phyloP scores from a whole-genome alignment of 1,284 basidiomycete species.

The Puccinia sorghi region DNA sequence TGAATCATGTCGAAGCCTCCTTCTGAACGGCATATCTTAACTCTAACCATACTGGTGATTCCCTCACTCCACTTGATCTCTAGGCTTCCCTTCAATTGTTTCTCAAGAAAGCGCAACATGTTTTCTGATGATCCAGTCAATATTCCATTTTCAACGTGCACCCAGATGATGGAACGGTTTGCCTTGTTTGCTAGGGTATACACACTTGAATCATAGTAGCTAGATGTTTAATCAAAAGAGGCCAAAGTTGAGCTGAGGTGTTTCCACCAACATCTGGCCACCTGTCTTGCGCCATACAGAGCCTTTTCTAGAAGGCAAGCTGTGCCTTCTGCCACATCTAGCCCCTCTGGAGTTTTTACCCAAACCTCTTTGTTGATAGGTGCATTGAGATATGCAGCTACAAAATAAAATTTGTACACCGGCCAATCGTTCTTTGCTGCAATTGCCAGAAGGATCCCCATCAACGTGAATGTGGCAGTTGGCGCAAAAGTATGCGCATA shows the following conservation, averaged over 20 bases:
- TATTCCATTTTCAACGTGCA: not conserved
- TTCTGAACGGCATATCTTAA: not conserved
- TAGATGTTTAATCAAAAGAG: not conserved
- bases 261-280: not conserved
- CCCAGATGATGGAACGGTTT: not conserved
- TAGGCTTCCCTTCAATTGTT: not conserved
- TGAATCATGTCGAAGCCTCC: too few species aligned
- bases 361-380: slow-evolving; percentile 1
- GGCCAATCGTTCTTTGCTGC: not conserved
- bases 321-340: not conserved
- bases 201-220: not conserved
- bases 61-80: not conserved
- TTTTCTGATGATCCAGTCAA: not conserved
- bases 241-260: not conserved
- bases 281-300: not conserved
- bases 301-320: not conserved
- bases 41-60: not conserved
- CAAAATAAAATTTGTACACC: slow-evolving; percentile 39
- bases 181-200: not conserved
- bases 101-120: too few species aligned
- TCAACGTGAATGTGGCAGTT: not conserved
- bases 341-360: not conserved
- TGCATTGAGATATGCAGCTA: slow-evolving; percentile 1
- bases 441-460: too few species aligned
- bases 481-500: not conserved